These are phyloP conservation scores for Trichophyton simii DNA, from an alignment of 2,329 filamentous ascomycete species.

Conservation along the genomic window DNA sequence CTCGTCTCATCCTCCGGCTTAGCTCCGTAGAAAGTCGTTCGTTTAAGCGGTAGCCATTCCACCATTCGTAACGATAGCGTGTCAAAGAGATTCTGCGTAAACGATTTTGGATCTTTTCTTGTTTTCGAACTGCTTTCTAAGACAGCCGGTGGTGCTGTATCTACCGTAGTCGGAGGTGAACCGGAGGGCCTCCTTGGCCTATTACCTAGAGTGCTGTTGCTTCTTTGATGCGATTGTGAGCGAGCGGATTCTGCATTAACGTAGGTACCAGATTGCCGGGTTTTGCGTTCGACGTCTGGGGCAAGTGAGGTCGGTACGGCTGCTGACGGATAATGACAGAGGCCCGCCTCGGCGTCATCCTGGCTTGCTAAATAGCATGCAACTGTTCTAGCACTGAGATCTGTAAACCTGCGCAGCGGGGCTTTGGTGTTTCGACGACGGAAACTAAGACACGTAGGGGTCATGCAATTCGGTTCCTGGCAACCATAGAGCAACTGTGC, in stretches of 20 bases:
- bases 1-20: not conserved
- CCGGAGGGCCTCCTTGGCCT: not conserved
- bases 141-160: not conserved
- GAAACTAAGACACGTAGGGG: constrained; percentile 68
- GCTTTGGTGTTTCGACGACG: constrained; percentile 54
- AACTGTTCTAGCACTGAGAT: constrained; percentile 67
- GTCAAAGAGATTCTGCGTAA: constrained; percentile 47
- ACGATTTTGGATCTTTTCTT: constrained; percentile 47
- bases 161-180: not conserved
- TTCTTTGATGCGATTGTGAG: not conserved
- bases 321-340: constrained; percentile 45
- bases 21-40: not conserved
- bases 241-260: not conserved
- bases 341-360: constrained; percentile 57
- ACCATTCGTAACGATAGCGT: constrained; percentile 35
- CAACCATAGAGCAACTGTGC: constrained; percentile 75
- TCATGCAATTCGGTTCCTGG: constrained; percentile 53
- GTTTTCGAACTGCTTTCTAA: constrained; percentile 15
- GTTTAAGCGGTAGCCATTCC: constrained; percentile 33
- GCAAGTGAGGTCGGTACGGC: constrained; percentile 5
- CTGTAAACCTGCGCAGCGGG: constrained; percentile 65
- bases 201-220: not conserved
- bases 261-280: not conserved
- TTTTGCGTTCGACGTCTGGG: not conserved
- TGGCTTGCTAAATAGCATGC: constrained; percentile 70